Evolutionary conservation across 2,329 filamentous ascomycete genomes (phyloP).

Genomic region (Fusarium dimerum): DNA sequence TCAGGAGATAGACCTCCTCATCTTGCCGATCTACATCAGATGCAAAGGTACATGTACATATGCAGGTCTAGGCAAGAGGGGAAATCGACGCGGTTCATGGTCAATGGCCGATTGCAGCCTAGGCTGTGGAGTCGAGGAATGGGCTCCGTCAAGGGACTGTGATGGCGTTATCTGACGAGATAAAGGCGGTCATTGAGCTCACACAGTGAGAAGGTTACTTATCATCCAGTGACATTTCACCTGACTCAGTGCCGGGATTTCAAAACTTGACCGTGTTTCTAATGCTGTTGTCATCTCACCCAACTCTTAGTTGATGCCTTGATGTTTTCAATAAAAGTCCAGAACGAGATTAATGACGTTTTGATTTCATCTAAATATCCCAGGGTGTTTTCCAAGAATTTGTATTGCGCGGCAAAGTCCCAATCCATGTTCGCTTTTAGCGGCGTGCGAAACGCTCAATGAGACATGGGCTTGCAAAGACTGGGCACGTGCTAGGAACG

Average conservation of each 20-base stretch:
- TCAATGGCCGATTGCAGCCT: background rate
- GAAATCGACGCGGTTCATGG: background rate
- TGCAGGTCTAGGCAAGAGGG: background rate
- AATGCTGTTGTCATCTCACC: too few relatives aligned
- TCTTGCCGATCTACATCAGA: background rate
- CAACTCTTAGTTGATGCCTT: too few relatives aligned
- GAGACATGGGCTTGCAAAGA: constrained; percentile 23
- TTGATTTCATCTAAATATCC: background rate
- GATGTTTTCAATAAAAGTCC: background rate
- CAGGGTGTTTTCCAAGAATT: background rate
- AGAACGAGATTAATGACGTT: background rate
- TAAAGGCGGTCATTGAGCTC: constrained; percentile 18
- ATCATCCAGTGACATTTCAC: background rate
- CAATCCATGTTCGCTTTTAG: background rate
- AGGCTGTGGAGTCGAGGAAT: constrained; percentile 16
- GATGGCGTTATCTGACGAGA: constrained; percentile 33
- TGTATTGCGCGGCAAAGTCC: background rate
- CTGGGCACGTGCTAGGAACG: constrained; percentile 32
- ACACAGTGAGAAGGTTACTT: constrained; percentile 14
- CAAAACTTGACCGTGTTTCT: too few relatives aligned
- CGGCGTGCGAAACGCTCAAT: background rate
- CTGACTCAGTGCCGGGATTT: background rate
- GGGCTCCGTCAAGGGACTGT: constrained; percentile 18
- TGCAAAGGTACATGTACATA: background rate
- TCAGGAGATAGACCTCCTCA: background rate